Evolutionary conservation across 148 eudicot species (phyloP), one percentile per base, ranked within the genome.

Genomic region (Agrostemma githago): DNA sequence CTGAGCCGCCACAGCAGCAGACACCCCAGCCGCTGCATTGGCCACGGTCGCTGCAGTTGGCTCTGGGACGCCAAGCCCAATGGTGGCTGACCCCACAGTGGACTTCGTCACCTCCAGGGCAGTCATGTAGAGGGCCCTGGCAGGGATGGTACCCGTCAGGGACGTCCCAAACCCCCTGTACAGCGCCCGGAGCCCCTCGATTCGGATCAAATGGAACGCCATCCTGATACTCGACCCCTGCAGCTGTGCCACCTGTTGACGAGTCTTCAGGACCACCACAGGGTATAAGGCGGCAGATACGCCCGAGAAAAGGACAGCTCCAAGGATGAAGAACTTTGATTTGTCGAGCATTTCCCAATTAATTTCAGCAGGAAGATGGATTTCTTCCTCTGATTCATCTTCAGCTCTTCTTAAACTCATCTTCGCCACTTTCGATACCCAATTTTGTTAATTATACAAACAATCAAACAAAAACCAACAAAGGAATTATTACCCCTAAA

Each of bases 331-430:
- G 73, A 93, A 93, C 79, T 87, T 89, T 2, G 97, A 89, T 40
- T 93, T 93, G 43, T 93, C 97, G 8, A 93, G 77, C 92, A 89
- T 93, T 82, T 93, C 76, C 98, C 98, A 93, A 62, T 93, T 85
- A n/a, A 93, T 84, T 41, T 91, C 97, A 5, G 92, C 89, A 6
- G 98, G 98, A 5, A 93, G 44, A 41, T 88, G 89, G 8, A 91
- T 84, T 69, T 93, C 97, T 61, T 84, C 74, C 14, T 83, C 72
- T 37, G 87, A 62, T 58, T 89, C 97, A 5, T 82, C 92, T 78
- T 86, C 94, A 16, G 93, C 96, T 76, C 87, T 66, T 5, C 89
- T 71, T 67, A 89, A 85, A 84, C 88, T 93, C 98, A 93, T 93
- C 64, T 81, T 88, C 68, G 72, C 82, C 83, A 86, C 66, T 40